phyloP scores from a whole-genome alignment of 108 stramenopile genomes.

The Aurantiochytrium sp. region DNA sequence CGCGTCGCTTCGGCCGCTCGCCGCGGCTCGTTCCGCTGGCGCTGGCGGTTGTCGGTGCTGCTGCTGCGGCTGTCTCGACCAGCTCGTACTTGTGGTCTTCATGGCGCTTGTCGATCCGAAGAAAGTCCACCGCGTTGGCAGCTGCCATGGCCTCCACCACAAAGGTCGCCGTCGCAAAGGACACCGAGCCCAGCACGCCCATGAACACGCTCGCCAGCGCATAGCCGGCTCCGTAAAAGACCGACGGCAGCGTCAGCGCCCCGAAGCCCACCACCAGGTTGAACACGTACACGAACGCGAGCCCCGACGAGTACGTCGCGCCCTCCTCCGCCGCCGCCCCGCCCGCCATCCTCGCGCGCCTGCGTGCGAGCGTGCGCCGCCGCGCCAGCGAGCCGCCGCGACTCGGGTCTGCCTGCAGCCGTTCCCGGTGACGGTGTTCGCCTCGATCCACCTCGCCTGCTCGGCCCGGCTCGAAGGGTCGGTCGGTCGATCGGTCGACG shows the following conservation, averaged over 20 bases:
- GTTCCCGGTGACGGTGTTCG: too few relatives aligned
- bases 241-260: conserved; percentile 7
- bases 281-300: conserved; percentile 12
- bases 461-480: too few relatives aligned
- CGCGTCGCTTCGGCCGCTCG: too few relatives aligned
- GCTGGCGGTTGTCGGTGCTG: not conserved
- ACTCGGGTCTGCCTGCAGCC: too few relatives aligned
- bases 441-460: too few relatives aligned
- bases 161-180: not conserved
- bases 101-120: not conserved
- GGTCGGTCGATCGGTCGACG: too few relatives aligned
- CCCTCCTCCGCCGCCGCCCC: not conserved
- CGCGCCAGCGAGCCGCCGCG: too few relatives aligned
- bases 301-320: not conserved
- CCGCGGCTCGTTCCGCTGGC: not conserved
- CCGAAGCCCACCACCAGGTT: conserved; percentile 12
- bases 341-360: not conserved
- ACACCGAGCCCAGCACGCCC: not conserved
- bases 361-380: too few relatives aligned
- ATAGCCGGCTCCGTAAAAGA: not conserved
- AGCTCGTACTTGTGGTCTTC: not conserved
- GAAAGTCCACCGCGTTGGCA: not conserved
- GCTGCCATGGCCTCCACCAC: not conserved
- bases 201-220: not conserved
- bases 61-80: not conserved